Evolutionary conservation across 2,329 filamentous ascomycete genomes (phyloP), one percentile per base, ranked within the genome.

Genomic region (Fusarium scirpi): DNA sequence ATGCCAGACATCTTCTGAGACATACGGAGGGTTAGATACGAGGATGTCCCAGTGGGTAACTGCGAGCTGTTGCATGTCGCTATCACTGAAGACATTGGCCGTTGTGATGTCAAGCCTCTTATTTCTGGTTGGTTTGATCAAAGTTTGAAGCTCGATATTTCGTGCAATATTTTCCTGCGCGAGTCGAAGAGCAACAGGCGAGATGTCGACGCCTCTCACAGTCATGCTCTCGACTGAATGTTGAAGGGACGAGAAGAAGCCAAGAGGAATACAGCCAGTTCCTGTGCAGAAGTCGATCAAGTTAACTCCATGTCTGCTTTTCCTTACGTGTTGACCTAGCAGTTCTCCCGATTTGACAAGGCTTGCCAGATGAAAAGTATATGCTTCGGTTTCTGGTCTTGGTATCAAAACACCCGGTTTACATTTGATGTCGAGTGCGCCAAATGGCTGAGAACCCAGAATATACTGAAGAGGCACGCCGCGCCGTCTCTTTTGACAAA

Each of bases 231-330:
- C 72, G 53, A 83, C 79, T 22, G 79, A 74, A 74, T 77, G 62
- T 20, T 80, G 80, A 40, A 94, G 85, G 12, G 90, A 84, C 38
- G 90, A 84, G 67, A 92, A 88, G 9, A 97, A 84, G 5, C 93
- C 86, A 11, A 98, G 86, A 0, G 94, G 87, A 68, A 98, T 97
- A 80, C 95, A 98, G 7, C 96, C 96, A 8, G 92, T 93, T 12
- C 96, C 96, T 0, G 94, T 94, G 79, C 96, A 98, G 30, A 98
- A 84, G 79, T 99, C 96, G 11, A 98, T 79, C 43, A 98, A 83
- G 15, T 85, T 86, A 15, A 97, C 73, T 18, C 75, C 66, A 72
- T 60, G 43, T 10, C 60, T 40, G 6, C 34, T 24, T 20, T 47
- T 34, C 15, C 72, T 67, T 43, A 57, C n/a, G 9, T 43, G 40